Percentiles rank a stretch among this genome's conserved stretches.
Conservation (phyloP, 805 yeast species). For the Pichia insulana region DNA sequence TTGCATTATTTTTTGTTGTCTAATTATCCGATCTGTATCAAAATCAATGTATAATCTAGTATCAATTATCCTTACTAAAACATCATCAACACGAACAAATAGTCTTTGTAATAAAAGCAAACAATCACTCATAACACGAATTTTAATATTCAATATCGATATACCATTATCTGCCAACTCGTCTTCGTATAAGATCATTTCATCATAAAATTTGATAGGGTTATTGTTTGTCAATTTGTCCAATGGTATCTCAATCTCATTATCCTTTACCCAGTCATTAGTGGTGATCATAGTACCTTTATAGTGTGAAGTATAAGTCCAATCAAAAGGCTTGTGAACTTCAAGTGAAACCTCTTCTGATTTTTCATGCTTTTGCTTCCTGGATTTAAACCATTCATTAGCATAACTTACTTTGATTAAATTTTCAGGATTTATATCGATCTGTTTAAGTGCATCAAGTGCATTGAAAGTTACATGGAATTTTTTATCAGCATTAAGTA, state of each 20-base stretch:
- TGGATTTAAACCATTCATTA: conserved; percentile 60
- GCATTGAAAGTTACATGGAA: conserved; percentile 60
- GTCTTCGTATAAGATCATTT: conserved; percentile 82
- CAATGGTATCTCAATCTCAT: conserved; percentile 47
- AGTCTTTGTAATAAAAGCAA: conserved; percentile 66
- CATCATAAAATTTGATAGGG: conserved; percentile 85
- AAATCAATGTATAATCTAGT: conserved; percentile 79
- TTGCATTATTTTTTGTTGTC: conserved; percentile 73
- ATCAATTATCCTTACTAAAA: conserved; percentile 73
- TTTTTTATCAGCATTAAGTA: conserved; percentile 16
- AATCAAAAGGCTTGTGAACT: conserved; percentile 79
- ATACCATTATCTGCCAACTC: conserved; percentile 96
- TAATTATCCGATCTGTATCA: conserved; percentile 48
- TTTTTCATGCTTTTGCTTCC: conserved; percentile 25
- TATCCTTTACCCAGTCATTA: conserved; percentile 13
- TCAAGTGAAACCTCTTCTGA: conserved; percentile 33
- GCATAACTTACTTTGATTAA: conserved; percentile 75
- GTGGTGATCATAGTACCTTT: conserved; percentile 42
- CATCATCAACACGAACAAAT: conserved; percentile 85
- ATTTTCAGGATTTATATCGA: conserved; percentile 36
- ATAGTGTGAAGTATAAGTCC: conserved; percentile 88
- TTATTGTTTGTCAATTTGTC: conserved; percentile 60
- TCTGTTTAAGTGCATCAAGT: conserved; percentile 60
- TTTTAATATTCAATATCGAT: conserved; percentile 63
- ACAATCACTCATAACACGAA: conserved; percentile 83